phyloP scores from a whole-genome alignment of 192 early-diverging fungal genomes.

The Radiomyces spectabilis region DNA sequence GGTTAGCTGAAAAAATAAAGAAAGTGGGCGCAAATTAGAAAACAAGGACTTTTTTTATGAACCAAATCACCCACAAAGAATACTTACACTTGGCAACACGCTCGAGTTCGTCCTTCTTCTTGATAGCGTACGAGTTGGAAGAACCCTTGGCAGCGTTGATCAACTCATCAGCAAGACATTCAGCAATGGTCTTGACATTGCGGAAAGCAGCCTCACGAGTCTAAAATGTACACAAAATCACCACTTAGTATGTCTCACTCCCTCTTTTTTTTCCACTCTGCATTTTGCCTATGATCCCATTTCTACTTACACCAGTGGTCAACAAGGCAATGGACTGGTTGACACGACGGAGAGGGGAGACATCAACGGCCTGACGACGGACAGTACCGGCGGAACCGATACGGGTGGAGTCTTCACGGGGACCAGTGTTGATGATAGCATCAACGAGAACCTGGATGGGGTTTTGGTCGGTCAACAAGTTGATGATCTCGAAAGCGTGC shows the following conservation, averaged over 20 bases:
- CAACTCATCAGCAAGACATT: constrained; percentile 98
- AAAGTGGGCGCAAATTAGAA: background rate
- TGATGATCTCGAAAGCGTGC: constrained; percentile 99
- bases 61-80: too few relatives aligned
- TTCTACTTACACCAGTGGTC: constrained; percentile 64
- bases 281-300: too few relatives aligned
- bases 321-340: constrained; percentile 93
- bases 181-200: constrained; percentile 99
- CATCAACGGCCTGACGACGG: constrained; percentile 99
- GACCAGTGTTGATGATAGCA: constrained; percentile 99
- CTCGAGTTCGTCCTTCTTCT: constrained; percentile 98
- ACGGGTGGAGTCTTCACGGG: constrained; percentile 98
- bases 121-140: constrained; percentile 99
- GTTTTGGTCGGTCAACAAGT: constrained; percentile 97
- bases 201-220: constrained; percentile 98
- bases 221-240: too few relatives aligned
- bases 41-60: background rate
- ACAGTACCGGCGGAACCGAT: constrained; percentile 96
- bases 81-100: constrained; percentile 69
- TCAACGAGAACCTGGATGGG: constrained; percentile 97
- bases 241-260: too few relatives aligned
- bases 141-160: constrained; percentile 97
- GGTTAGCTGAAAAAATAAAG: constrained; percentile 1
- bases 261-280: too few relatives aligned
- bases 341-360: constrained; percentile 94